Base-by-base conservation (phyloP, 1,284 basidiomycete species). In the Ustanciosporium gigantosporum region DNA sequence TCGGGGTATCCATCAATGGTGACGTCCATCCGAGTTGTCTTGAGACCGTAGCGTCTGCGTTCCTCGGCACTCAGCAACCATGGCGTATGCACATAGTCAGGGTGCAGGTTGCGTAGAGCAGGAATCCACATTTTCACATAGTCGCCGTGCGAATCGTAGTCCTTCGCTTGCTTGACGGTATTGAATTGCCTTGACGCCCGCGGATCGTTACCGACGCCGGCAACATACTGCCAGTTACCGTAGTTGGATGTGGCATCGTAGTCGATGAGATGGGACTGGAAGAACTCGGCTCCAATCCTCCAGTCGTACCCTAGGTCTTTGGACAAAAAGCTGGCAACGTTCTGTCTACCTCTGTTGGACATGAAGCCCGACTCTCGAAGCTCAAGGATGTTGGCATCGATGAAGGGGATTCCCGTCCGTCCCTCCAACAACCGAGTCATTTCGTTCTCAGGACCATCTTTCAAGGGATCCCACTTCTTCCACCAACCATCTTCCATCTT, bases 171-270 rank as follows among this genome's bases (percentile, higher is more conserved):
- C 71, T 84, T 84, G 75, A 84, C 80, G 13, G 81, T 82, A 68
- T 84, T 84, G 79, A 83, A 84, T 59, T 83, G 81, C 22, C 83
- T 70, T 6, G 78, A 80, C 3, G 81, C 81, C 0, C 83, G 77
- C 4, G 83, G 81, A 60, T 84, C 83, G 69, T 83, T 84, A 6
- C 83, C 83, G 19, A 83, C 82, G 16, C 83, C 83, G n/a, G 81
- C 81, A 21, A 80, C 79, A 23, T 73, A 74, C 46, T 67, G 62
- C 71, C 71, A 74, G 25, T 74, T 74, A 36, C 71, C 71, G 36
- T 72, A 72, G 43, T 74, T 74, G 37, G 64, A 67, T 1, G 70
- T 74, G 4, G 71, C 52, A 31, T 72, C 71, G 47, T 70, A 70
- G 50, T 72, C 69, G 36, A 72, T 73, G 29, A 74, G 55, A 34